Conservation (phyloP, 768 basidiomycete genomes). For the Gymnopilus dilepis region DNA sequence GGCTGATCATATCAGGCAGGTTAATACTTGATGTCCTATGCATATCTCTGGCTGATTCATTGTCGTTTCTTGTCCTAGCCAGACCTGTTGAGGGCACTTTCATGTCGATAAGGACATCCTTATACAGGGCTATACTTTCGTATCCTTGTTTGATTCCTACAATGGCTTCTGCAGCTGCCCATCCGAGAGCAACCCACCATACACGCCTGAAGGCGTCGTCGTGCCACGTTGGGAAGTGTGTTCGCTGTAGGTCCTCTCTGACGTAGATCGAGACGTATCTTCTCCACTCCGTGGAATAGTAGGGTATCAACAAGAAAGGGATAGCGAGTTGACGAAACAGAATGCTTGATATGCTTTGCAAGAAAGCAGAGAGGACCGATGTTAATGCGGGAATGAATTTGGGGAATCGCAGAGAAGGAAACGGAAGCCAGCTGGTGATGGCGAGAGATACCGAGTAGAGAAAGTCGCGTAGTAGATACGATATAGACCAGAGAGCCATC, state of each 20-base stretch:
- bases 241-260: conserved; percentile 18
- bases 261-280: background rate
- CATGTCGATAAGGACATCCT: conserved; percentile 64
- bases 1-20: background rate
- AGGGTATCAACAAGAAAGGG: conserved; percentile 56
- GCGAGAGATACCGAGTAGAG: conserved; percentile 38
- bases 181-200: conserved; percentile 82
- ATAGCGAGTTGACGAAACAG: conserved; percentile 59
- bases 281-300: conserved; percentile 40
- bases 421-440: conserved; percentile 34
- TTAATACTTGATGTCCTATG: background rate
- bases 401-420: conserved; percentile 31
- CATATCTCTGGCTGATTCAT: background rate
- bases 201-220: conserved; percentile 65
- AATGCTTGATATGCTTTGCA: conserved; percentile 58
- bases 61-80: background rate
- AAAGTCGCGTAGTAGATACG: conserved; percentile 57
- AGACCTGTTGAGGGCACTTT: conserved; percentile 30
- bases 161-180: conserved; percentile 71
- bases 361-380: conserved; percentile 42
- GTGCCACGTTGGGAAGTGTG: conserved; percentile 54
- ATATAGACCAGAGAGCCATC: conserved; percentile 63
- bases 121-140: conserved; percentile 67
- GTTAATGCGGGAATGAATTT: conserved; percentile 35
- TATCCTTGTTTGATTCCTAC: conserved; percentile 76